Evolutionary conservation across 495 filamentous ascomycete genomes (phyloP).

Genomic region (Cryomyces antarcticus): DNA sequence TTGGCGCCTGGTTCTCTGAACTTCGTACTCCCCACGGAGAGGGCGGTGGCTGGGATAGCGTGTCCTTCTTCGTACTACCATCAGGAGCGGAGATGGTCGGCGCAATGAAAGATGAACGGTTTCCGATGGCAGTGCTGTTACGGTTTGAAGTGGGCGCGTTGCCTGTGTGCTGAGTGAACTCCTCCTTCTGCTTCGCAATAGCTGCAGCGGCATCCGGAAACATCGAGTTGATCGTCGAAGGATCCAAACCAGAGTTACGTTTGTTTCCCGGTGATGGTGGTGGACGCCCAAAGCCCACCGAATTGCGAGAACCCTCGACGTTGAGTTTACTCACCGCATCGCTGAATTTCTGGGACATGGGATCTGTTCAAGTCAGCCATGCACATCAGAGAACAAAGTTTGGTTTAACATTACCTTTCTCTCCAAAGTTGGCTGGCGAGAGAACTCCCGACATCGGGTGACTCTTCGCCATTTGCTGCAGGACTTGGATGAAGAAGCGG

Average conservation of each 20-base stretch:
- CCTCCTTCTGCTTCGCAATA: constrained; percentile 91
- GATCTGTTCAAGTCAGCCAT: constrained; percentile 34
- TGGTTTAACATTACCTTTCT: constrained; percentile 48
- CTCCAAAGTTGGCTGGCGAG: constrained; percentile 82
- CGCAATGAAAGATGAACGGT: constrained; percentile 57
- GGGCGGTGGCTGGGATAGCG: constrained; percentile 30
- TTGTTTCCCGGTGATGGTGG: constrained; percentile 62
- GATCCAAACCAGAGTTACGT: constrained; percentile 77
- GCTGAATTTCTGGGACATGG: constrained; percentile 88
- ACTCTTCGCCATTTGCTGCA: constrained; percentile 95
- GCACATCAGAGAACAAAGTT: too few species aligned
- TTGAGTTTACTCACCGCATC: constrained; percentile 95
- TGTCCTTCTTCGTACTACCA: constrained; percentile 11
- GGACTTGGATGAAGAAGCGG: constrained; percentile 93
- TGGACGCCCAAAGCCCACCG: constrained; percentile 44
- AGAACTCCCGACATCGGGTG: constrained; percentile 94
- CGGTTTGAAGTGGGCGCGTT: constrained; percentile 79
- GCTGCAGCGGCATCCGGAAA: constrained; percentile 96
- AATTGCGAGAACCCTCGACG: constrained; percentile 70
- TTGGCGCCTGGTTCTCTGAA: constrained; percentile 29
- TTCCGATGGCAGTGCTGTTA: constrained; percentile 59
- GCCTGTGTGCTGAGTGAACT: constrained; percentile 87
- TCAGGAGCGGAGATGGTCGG: constrained; percentile 55
- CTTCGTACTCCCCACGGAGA: constrained; percentile 57
- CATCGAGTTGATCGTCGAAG: constrained; percentile 95